phyloP scores from a whole-genome alignment of 306 rosid species.

The Vigna hirtella region DNA sequence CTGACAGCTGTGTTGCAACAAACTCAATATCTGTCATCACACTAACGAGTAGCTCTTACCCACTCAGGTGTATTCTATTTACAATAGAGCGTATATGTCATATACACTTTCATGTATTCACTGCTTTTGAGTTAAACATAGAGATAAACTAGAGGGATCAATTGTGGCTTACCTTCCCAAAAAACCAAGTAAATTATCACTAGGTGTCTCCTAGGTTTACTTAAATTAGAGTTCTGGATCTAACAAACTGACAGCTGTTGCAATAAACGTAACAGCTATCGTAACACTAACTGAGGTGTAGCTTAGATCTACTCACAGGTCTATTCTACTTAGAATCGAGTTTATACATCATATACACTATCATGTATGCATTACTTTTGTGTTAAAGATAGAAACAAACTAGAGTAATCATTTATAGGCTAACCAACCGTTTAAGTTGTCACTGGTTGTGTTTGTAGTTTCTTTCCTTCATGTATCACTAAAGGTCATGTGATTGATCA shows the following conservation, averaged over 20 bases:
- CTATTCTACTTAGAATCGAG: too few relatives aligned
- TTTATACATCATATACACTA: too few relatives aligned
- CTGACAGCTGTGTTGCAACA: too few relatives aligned
- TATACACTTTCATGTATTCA: neutral
- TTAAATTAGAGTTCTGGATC: too few relatives aligned
- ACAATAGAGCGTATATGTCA: too few relatives aligned
- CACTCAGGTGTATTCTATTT: too few relatives aligned
- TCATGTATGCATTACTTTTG: neutral
- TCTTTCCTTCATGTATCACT: slow-evolving; percentile 4
- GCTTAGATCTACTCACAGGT: too few relatives aligned
- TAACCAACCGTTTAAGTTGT: neutral
- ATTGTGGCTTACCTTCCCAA: neutral
- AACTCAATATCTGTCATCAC: too few relatives aligned
- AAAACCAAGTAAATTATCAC: neutral
- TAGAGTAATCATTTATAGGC: neutral
- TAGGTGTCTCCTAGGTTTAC: neutral
- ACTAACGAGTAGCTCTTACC: too few relatives aligned
- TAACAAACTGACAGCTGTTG: too few relatives aligned
- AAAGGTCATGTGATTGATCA: neutral
- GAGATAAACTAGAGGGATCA: neutral
- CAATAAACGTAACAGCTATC: too few relatives aligned
- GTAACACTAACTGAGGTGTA: too few relatives aligned
- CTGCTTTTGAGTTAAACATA: slow-evolving; percentile 17
- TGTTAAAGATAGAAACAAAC: neutral
- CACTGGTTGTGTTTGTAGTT: neutral